Evolutionary conservation across 2,329 filamentous ascomycete species (phyloP), one percentile per base, ranked within the genome.

Genomic region (Triangularia verruculosa): DNA sequence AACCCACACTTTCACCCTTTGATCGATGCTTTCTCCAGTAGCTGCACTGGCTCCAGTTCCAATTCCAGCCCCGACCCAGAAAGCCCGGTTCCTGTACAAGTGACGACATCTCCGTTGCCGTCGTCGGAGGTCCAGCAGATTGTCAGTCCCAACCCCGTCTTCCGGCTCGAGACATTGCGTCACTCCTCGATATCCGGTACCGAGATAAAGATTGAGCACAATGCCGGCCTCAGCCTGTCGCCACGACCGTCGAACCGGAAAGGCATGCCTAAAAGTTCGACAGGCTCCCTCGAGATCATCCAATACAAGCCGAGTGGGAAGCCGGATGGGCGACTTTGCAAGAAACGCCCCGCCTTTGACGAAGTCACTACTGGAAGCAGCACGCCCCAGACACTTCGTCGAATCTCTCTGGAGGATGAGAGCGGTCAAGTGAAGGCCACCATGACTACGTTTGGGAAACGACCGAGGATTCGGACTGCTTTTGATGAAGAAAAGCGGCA

Each of bases 381-480:
- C 11, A 25, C 57, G 20, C 61, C 65, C 32, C 59, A 59, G 28
- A 65, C 63, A 30, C 59, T 67, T 15, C 63, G 58, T 27, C 25
- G 65, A 27, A 52, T 67, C 32, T 52, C 34, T 4, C 25, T 64
- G 1, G 43, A 63, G 28, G 62, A 62, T 20, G 51, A 60, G 24
- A 55, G 62, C 17, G 68, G 67, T 2, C 51, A 67, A n/a, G 30
- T 69, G 12, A 62, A 63, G 47, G 68, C 61, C 1, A 54, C 57
- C 12, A 64, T 68, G 61, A 66, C 61, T 27, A 70, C 61, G 7
- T 66, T 67, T 22, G 68, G 68, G 13, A 62, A 64, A 1, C 63
- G 56, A 7, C 7, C 24, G 11, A 69, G 61, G 24, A 67, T 54
- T 20, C 58, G 68, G 22, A 39, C 62, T 22, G 13, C 57, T 2